A percentile compares a stretch with the other conserved stretches of the same genome.
Evolutionary conservation across 2,329 filamentous ascomycete species (phyloP).

Genomic region (Fusarium tuaranense): DNA sequence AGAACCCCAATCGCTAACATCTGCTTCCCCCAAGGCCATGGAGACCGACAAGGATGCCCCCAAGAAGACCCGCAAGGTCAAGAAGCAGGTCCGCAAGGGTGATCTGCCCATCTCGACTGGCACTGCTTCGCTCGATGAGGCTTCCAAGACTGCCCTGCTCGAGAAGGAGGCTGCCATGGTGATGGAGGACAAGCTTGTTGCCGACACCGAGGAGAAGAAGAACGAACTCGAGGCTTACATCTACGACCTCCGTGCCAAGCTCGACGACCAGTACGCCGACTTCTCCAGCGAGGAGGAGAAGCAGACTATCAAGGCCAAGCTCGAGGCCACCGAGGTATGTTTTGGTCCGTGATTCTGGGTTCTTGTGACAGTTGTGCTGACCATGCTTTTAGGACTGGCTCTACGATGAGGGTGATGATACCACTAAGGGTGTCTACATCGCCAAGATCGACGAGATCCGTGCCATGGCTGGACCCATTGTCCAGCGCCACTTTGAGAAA

Average conservation of each 20-base stretch:
- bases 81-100: constrained; percentile 99
- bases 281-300: constrained; percentile 95
- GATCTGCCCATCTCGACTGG: constrained; percentile 89
- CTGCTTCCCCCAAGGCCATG: constrained; percentile 73
- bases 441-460: constrained; percentile 97
- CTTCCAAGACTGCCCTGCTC: constrained; percentile 72
- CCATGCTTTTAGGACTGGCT: constrained; percentile 84
- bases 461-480: constrained; percentile 88
- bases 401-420: constrained; percentile 96
- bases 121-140: constrained; percentile 81
- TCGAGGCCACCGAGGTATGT: constrained; percentile 87
- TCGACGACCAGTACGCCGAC: constrained; percentile 90
- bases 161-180: constrained; percentile 94
- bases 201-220: constrained; percentile 99
- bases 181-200: constrained; percentile 98
- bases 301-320: constrained; percentile 83
- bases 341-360: neutral
- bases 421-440: constrained; percentile 92
- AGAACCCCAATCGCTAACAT: constrained; percentile 43
- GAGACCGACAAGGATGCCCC: constrained; percentile 81
- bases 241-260: constrained; percentile 95
- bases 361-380: constrained; percentile 14
- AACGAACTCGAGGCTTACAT: constrained; percentile 99
- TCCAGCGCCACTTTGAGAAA: constrained; percentile 96
- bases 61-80: constrained; percentile 96